phyloP scores from a whole-genome alignment of 495 filamentous ascomycete genomes.

The Podospora fimiseda region DNA sequence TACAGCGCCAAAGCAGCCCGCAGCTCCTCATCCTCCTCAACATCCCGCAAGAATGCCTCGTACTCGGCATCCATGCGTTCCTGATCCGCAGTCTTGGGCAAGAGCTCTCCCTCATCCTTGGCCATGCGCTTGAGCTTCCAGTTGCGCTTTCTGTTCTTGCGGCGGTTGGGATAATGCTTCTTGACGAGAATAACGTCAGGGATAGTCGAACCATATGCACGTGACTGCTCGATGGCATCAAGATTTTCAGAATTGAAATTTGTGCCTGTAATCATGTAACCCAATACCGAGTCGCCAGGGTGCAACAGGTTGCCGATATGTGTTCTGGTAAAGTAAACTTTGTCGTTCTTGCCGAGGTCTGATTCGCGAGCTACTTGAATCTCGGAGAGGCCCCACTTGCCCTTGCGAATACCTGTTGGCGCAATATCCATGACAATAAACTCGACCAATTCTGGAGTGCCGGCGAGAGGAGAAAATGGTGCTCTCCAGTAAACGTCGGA shows the following conservation, averaged over 20 bases:
- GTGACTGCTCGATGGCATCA: constrained; percentile 68
- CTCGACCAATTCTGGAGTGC: constrained; percentile 78
- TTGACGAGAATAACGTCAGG: constrained; percentile 93
- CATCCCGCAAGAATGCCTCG: constrained; percentile 93
- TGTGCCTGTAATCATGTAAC: constrained; percentile 79
- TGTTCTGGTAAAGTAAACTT: constrained; percentile 77
- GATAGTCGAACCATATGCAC: constrained; percentile 63
- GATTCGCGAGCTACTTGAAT: constrained; percentile 79
- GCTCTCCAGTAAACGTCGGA: constrained; percentile 78
- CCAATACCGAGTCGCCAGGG: constrained; percentile 84
- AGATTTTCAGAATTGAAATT: constrained; percentile 86
- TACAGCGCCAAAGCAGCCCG: constrained; percentile 77
- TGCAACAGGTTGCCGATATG: constrained; percentile 85
- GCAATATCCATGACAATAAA: constrained; percentile 96
- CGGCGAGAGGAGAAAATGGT: constrained; percentile 77
- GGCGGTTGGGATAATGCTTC: constrained; percentile 85
- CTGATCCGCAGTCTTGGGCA: constrained; percentile 72
- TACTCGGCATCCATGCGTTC: constrained; percentile 83
- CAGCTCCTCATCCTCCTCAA: constrained; percentile 91
- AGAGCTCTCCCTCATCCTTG: constrained; percentile 75
- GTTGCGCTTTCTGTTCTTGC: constrained; percentile 72
- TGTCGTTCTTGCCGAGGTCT: constrained; percentile 83
- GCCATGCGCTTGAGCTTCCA: constrained; percentile 95
- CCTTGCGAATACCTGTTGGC: constrained; percentile 62
- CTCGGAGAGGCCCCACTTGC: constrained; percentile 78